Evolutionary conservation across 495 filamentous ascomycete species (phyloP), one percentile per base, ranked within the genome.

Genomic region (Beverwykella pulmonaria): DNA sequence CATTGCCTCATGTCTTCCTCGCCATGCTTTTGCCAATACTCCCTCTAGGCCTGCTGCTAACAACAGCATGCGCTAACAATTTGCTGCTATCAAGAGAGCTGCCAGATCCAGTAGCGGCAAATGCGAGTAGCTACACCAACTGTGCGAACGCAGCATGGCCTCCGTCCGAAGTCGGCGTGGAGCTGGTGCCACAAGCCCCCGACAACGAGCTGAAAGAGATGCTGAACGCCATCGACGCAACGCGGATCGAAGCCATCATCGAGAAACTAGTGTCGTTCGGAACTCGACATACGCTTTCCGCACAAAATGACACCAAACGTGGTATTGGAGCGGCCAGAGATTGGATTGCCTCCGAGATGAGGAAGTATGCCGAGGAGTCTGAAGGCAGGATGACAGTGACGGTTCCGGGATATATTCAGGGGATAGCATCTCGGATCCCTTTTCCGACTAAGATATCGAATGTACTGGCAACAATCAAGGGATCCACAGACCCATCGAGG

Each of bases 301-400:
- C 65, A 1, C 81, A 83, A 68, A 84, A 74, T 46, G 74, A 76
- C 50, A 73, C 74, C 14, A 77, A 73, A 10, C 71, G 79, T 23
- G 83, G 83, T 3, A 83, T 85, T 54, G 83, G 83, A 4, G 83
- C 82, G 15, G 82, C 83, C 27, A 70, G 83, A 49, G 80, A 84
- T 60, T 85, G 81, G 81, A 79, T 84, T 48, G 71, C 73, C n/a
- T 68, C 60, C 48, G 77, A 83, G 71, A 79, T 70, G 36, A 30
- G 53, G 19, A 66, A 66, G 52, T 62, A 57, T 27, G 55, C 67
- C 10, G 48, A 58, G 9, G 20, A 25, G n/a, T 66, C 57, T 26
- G 58, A 63, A 39, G 67, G 67, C 17, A 56, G 61, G 26, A 66
- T 84, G 75, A 76, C 54, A 10, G 81, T 84, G 12, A 71, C 75